Base-by-base conservation (phyloP, 352 stramenopile species). In the Phytophthora colocasiae region DNA sequence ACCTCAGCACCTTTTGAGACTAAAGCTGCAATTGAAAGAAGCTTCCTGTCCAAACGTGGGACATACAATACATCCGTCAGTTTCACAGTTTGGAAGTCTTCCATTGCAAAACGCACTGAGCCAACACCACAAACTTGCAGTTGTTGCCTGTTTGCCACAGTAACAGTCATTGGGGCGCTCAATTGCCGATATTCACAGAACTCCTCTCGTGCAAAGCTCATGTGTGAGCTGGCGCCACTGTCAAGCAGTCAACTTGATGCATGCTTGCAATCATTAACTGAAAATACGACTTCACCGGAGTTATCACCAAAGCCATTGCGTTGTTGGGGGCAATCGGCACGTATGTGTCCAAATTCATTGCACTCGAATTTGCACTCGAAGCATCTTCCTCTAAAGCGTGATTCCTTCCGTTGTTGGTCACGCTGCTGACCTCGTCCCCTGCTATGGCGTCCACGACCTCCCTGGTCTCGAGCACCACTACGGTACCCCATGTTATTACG, bases 201-300 rank as follows among this genome's bases (percentile, higher is more conserved):
- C 2, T 11, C 29, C 1, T 9, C 4, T 4, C 19, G 10, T n/a
- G 1, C 31, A 8, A 11, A 31, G 8, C 15, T 44, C 48, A 55
- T 44, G 26, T 55, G 48, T 1, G 26, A 55, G 9, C 48, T 55
- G 2, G 31, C 48, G 40, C 31, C n/a, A 29, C 48, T 55, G 17
- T 79, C 66, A 0, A 76, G 44, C 9, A 72, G 19, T 57, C 68
- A 71, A 14, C 31, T 36, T 0, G 9, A 36, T 14, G 31, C 2
- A 10, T 10, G 31, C 9, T 36, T 12, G 31, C 9, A 14, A 36
- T 14, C 31, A 36, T 36, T 36, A 10, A 36, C 31, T 14, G 31
- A 36, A 14, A 36, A 36, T 10, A 36, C 31, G 31, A 36, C 31
- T 36, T 36, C 31, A 4, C 31, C 31, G 7, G 31, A 36, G 9